Evolutionary conservation across 257 asterid genomes (phyloP), one percentile per base, ranked within the genome.

Genomic region (Rubia yunnanensis): DNA sequence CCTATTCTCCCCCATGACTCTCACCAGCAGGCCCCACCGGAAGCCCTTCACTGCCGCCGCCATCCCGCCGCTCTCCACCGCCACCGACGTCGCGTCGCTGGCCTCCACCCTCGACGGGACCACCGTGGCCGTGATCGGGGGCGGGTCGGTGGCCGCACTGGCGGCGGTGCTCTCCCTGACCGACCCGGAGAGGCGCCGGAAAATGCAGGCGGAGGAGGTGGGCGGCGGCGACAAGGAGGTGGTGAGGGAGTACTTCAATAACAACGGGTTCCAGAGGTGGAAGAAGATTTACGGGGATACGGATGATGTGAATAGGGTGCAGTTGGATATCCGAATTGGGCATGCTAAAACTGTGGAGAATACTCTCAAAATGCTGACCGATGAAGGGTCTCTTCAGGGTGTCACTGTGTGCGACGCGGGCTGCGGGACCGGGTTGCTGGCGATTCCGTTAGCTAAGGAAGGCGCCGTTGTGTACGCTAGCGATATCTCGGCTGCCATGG

Each of bases 141-240:
- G 95, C 0, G 81, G 95, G 27, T 85, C 92, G 0, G 80, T 84
- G 30, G 89, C 89, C 0, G 95, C 98, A 5, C 74, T 89, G 17
- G 95, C 95, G 0, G 95, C 96, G 10, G 86, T 82, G 20, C 79
- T 92, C 32, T 85, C 96, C 39, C 70, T 89, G 39, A 31, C 95
- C 41, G 96, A 92, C 77, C 96, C 97, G 14, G 97, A 89, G 71
- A 74, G 79, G 77, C 78, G 99, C 64, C 74, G 97, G 73, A 84
- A 85, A 35, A 67, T 85, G 77, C 99, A 92, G 74, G 95, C 96
- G 72, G 92, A 84, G 84, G 92, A 89, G 82, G 94, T 92, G 3
- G 97, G 96, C 48, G 99, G 95, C 14, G 97, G 82, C 54, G 99
- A 92, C 69, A 89, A 89, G 88, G 94, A 91, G 71, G 98, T 92